Evolutionary conservation across 2,329 filamentous ascomycete genomes (phyloP), one percentile per base, ranked within the genome.

Genomic region (Samsoniella hepiali): DNA sequence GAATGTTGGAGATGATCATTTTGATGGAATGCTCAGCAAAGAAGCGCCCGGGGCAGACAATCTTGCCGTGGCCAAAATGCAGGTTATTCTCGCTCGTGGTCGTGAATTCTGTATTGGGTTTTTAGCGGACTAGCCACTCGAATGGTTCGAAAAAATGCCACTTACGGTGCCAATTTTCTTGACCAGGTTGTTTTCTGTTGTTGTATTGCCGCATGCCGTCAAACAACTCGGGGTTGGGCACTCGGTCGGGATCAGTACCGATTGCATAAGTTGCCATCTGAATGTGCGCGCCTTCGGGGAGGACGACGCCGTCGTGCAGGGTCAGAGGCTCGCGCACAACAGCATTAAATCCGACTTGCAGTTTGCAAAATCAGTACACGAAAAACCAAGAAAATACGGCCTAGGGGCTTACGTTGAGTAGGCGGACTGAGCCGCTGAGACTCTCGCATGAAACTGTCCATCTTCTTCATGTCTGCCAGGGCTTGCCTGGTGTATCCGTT

Each of bases 401-500:
- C 13, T 17, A 2, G 11, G 31, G 13, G 58, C 64, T n/a, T 53
- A 64, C 64, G 55, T 3, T 55, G 56, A 9, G 45, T 63, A 22
- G 58, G 53, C 9, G 55, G 44, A 27, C 62, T 63, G 15, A 74
- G 38, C 2, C 78, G 69, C 62, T 75, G 73, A 0, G 69, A 70
- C 65, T 80, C 77, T 57, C 79, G 79, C 62, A 80, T 67, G 0
- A 75, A 72, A 59, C 78, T 79, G 66, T 80, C 78, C 65, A 80
- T 65, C 2, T 78, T 68, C 64, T 74, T 75, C 47, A 80, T 67
- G 51, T 76, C 74, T 64, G 74, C 74, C 3, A 80, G 66, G 0
- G 74, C 66, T 1, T 70, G 71, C 65, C 76, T 77, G 17, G 68
- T 72, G 71, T 72, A 76, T 0, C 72, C 72, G 17, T 76, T 75